Base-by-base conservation (phyloP, 345 rosid genomes). In the Hibiscus mutabilis region DNA sequence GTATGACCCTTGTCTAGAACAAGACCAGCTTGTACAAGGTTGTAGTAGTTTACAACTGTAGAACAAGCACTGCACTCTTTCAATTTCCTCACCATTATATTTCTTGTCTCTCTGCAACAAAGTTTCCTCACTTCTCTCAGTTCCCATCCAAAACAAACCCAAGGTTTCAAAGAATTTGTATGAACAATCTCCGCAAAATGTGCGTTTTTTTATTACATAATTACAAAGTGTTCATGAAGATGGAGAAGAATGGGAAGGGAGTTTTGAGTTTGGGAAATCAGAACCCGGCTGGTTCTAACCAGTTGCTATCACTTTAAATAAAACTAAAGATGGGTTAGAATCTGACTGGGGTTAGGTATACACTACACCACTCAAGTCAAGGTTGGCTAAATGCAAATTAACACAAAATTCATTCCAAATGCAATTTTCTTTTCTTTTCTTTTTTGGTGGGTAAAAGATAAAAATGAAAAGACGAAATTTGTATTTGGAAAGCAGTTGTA, bases 301-400 rank as follows among this genome's bases (percentile, higher is more conserved):
- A 73, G 16, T 64, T 57, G 78, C 74, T 76, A 67, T 76, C 74
- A 77, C 83, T 84, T 85, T 91, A 91, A 86, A 91, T 89, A 89
- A 58, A 86, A 88, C 78, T 69, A 74, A 52, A 73, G 69, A 71
- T 69, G 88, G 79, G 91, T 84, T 86, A 84, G 72, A 84, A 84
- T 76, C 74, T 87, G 82, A 91, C 92, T 49, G 73, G 74, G 90
- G 95, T 91, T 89, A 79, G 84, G 83, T 84, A 24, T 77, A 64
- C 70, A 24, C 31, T 3, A 9, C 57, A 21, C 29, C 9, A 37
- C 59, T 58, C 27, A 16, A 4, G 33, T n/a, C n/a, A n/a, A n/a
- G 25, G 60, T 82, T 60, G 72, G 69, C 78, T 18, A 79, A 86
- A 82, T 82, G 86, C 63, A 86, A 86, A 86, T 86, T 81, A 64